Evolutionary conservation across 2,329 filamentous ascomycete genomes (phyloP), one percentile per base, ranked within the genome.

Genomic region (Colletotrichum zoysiae): DNA sequence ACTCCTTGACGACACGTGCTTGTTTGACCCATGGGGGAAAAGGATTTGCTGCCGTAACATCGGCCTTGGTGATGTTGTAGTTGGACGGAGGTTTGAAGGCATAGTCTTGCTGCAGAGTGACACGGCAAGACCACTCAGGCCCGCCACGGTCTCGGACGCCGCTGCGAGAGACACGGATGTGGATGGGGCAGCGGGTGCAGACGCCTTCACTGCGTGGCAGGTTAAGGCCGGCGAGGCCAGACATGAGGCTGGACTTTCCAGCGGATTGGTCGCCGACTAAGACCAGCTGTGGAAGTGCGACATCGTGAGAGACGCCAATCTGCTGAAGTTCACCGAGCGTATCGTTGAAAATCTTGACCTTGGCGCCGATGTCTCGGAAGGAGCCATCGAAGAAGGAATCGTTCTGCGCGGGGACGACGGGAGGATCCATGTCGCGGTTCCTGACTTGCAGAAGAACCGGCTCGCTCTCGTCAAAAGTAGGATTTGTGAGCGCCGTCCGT

Each of bases 231-330:
- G 87, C 85, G 58, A 93, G 87, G 0, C 88, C 90, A 16, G 90
- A 90, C 87, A 88, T 88, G 6, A 88, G 77, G 38, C 84, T 94
- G 0, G 91, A 94, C 78, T 97, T 97, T 0, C 95, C 95, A 0
- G 94, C 92, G 0, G 90, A 93, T 77, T 97, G 95, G 60, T 97
- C 94, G 0, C 95, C 95, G 0, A 97, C 90, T 0, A 97, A 88
- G 7, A 95, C 92, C 12, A 97, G 90, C 75, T 94, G 93, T 0
- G 95, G 94, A 0, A 97, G 83, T 0, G 89, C 88, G 0, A 94
- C 88, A 5, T 90, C 88, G 23, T 92, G 89, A 61, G 92, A 90
- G 0, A 97, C 90, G 0, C 92, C 93, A 0, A 95, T 86, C 7
- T 90, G 86, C 62, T 93, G 89, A 0, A 97, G 86, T 59, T 92